A percentile compares a stretch with the other conserved stretches of the same genome.
Conservation (phyloP, 441 rosid species). For the Rhodomyrtus psidioides region DNA sequence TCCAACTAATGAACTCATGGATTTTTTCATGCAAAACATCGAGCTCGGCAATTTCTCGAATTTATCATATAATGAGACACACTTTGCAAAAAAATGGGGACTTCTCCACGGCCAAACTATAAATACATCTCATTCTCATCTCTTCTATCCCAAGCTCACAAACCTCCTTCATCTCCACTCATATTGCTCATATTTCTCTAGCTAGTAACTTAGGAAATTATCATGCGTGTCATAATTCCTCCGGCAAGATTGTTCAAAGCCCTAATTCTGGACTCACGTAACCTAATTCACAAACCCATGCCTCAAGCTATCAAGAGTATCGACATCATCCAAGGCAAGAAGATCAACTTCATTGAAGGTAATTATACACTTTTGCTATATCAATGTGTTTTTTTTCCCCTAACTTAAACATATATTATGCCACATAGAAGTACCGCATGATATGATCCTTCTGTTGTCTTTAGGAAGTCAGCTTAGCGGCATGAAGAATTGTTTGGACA, state of each 20-base stretch:
- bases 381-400: neutral
- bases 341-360: neutral
- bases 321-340: neutral
- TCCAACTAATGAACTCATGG: neutral
- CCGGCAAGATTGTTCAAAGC: neutral
- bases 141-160: neutral
- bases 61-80: neutral
- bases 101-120: neutral
- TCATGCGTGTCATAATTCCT: neutral
- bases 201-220: neutral
- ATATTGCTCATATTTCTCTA: neutral
- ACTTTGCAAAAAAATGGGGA: neutral
- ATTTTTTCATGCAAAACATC: neutral
- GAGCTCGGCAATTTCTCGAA: neutral
- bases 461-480: neutral
- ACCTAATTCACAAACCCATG: neutral
- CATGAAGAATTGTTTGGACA: neutral
- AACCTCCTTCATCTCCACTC: neutral
- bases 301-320: neutral
- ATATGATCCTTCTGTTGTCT: neutral
- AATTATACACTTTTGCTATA: neutral
- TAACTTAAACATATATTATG: neutral
- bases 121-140: neutral
- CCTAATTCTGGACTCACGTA: neutral
- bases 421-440: neutral